Evolutionary conservation across 2,329 filamentous ascomycete genomes (phyloP).

Genomic region (Sphaerulina musiva): DNA sequence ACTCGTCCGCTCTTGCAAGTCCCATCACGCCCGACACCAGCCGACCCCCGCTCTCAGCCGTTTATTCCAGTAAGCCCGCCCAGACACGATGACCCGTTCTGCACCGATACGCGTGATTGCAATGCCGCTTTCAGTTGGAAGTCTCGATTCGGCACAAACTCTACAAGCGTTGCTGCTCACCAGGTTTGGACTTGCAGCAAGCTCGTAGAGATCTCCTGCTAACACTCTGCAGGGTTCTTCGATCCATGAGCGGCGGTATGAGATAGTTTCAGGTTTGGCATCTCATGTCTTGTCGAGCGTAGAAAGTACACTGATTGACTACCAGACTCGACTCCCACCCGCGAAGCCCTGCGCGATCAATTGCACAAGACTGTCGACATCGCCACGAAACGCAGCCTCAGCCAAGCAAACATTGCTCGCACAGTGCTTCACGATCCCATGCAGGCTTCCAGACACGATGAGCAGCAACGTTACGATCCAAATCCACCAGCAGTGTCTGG

Average conservation of each 20-base stretch:
- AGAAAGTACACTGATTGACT: not conserved
- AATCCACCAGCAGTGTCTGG: too few species aligned
- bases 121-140: not conserved
- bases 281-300: not conserved
- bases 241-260: not conserved
- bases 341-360: conserved; percentile 26
- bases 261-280: not conserved
- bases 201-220: not conserved
- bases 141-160: not conserved
- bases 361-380: conserved; percentile 28
- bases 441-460: conserved; percentile 2
- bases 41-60: not conserved
- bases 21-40: not conserved
- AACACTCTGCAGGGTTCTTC: not conserved
- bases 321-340: conserved; percentile 8
- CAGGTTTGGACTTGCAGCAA: not conserved
- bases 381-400: conserved; percentile 25
- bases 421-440: conserved; percentile 32
- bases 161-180: not conserved
- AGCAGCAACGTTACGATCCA: not conserved
- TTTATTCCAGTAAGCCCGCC: not conserved
- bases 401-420: conserved; percentile 25
- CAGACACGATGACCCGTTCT: conserved; percentile 4
- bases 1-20: not conserved
- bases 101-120: not conserved